A percentile compares a stretch with the other conserved stretches of the same genome.
These are phyloP conservation scores for Hypoxylon intermedium DNA, from an alignment of 495 filamentous ascomycete genomes.

Conservation along the genomic window DNA sequence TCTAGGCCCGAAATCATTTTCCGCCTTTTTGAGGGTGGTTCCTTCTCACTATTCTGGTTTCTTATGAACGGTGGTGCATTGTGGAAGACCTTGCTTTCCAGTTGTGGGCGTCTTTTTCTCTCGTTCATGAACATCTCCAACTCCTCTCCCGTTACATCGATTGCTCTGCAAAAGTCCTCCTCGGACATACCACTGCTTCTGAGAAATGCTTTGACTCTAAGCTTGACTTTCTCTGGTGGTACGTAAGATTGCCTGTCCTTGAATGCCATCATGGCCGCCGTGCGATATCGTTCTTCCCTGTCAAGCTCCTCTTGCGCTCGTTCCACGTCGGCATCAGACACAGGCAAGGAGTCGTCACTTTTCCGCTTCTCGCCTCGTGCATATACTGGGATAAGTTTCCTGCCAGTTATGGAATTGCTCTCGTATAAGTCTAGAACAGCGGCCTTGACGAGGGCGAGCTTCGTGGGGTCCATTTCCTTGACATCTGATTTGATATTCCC, in stretches of 20 bases:
- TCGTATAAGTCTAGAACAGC: not conserved
- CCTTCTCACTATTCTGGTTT: not conserved
- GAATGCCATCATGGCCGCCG: not conserved
- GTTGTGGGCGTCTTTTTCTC: not conserved
- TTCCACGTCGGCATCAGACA: not conserved
- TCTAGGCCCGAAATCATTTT: no score
- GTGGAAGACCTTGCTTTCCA: constrained; percentile 5
- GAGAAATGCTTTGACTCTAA: constrained; percentile 1
- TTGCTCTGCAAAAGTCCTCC: constrained; percentile 3
- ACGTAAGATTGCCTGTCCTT: not conserved
- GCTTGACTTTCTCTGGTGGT: constrained; percentile 2
- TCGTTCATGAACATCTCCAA: not conserved
- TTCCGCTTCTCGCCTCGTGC: not conserved
- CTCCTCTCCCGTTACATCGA: constrained; percentile 2
- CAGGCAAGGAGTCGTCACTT: not conserved
- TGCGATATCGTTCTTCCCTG: not conserved
- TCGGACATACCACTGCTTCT: not conserved
- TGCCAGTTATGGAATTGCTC: not conserved
- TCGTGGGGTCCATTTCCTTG: not conserved
- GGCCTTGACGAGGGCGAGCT: not conserved
- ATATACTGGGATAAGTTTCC: not conserved
- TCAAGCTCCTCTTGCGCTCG: not conserved
- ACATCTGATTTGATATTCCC: not conserved
- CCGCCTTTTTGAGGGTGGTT: not conserved
- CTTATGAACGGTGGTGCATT: constrained; percentile 1